Evolutionary conservation across 2,329 filamentous ascomycete genomes (phyloP).

Genomic region (Fusarium irregulare): DNA sequence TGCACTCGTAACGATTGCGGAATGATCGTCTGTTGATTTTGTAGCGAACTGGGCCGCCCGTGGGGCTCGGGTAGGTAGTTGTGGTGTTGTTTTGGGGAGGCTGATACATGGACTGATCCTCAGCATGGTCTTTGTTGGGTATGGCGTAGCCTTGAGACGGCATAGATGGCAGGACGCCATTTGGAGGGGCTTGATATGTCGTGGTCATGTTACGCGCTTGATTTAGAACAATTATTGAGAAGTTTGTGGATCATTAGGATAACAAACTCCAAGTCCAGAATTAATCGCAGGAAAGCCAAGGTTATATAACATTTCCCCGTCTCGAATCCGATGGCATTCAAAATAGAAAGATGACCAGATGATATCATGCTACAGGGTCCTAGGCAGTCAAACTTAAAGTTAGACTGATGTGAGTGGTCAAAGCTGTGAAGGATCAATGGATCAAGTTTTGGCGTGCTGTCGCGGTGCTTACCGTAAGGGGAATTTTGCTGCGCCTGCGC

Average conservation of each 20-base stretch:
- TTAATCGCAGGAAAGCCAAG: no score
- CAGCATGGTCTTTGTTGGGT: background rate
- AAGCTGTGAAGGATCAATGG: background rate
- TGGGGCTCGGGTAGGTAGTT: background rate
- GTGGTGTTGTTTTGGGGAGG: background rate
- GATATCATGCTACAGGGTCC: background rate
- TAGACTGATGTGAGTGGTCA: background rate
- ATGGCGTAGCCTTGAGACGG: background rate
- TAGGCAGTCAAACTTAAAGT: no score
- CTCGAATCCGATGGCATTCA: background rate
- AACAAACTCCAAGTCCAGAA: no score
- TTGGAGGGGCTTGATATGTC: background rate
- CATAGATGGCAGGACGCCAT: background rate
- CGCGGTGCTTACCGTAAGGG: no score
- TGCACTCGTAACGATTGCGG: background rate
- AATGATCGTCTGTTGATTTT: background rate
- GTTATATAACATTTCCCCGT: background rate
- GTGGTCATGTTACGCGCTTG: background rate
- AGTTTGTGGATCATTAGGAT: no score
- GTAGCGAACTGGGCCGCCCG: background rate
- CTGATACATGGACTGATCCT: background rate
- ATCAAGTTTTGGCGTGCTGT: background rate
- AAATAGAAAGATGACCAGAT: background rate
- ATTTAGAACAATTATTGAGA: accelerated
- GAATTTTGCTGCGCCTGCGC: no score